Evolutionary conservation across 805 yeast species (phyloP), one percentile per base, ranked within the genome.

Genomic region (Wickerhamomyces chambardii): DNA sequence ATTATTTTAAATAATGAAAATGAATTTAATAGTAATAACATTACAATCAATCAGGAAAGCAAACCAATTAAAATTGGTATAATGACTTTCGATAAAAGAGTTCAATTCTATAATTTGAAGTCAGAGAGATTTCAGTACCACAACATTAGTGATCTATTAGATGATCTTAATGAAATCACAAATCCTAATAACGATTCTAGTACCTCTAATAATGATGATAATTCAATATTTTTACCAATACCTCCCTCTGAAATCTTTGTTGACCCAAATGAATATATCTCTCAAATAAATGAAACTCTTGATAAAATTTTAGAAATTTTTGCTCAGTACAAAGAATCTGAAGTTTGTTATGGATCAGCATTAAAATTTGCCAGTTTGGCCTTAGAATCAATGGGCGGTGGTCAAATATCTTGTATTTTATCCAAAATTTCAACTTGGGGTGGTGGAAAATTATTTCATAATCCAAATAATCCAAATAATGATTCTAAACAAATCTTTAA

Each of bases 341-440:
- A 81, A 44, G 79, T 85, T 0, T 78, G 86, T 21, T 82, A 73
- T 50, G 94, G 96, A 1, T 73, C 84, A 4, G 96, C 95, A 0
- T 56, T 86, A 25, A 65, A 76, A 36, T 75, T 80, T 3, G 90
- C 94, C 0, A 60, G 67, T 45, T 51, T 72, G 35, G 78, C 86
- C 6, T 61, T 87, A 19, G 68, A 68, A 30, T 57, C 61, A 17
- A 68, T 68, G 25, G 95, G 92, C 8, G 92, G 92, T 41, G 98
- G 97, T 40, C 84, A 89, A 46, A 77, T 90, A 25, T 70, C 81
- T 17, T 70, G 84, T 0, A 56, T 83, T 4, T 58, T 89, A 29
- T 68, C 84, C 3, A 61, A 78, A 2, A 55, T 86, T 28, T 96
- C 98, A 6, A 70, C 84, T 1, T 69, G 76, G 69, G 95, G 95